These are phyloP conservation scores for Leccinum angustisporum DNA, from an alignment of 1,284 basidiomycete species.

Conservation along the genomic window DNA sequence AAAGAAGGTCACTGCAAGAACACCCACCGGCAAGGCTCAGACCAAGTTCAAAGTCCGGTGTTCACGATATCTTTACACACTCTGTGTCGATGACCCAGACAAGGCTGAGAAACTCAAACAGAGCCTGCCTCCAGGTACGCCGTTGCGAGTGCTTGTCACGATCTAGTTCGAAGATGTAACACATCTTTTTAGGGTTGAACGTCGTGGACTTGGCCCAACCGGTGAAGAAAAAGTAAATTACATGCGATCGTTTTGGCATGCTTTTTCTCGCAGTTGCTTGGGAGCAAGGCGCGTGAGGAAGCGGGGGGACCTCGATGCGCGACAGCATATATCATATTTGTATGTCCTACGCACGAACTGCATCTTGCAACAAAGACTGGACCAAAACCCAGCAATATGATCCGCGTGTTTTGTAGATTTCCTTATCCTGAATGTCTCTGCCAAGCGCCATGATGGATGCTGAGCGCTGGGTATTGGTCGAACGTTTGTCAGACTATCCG, in stretches of 20 bases:
- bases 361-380: constrained; percentile 14
- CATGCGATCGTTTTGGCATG: background rate
- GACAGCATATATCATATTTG: constrained; percentile 15
- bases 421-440: background rate
- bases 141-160: background rate
- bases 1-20: constrained; percentile 84
- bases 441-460: background rate
- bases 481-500: background rate
- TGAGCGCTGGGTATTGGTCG: background rate
- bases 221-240: constrained; percentile 68
- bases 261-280: background rate
- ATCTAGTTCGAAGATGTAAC: constrained; percentile 3
- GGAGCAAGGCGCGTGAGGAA: constrained; percentile 1
- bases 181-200: constrained; percentile 50
- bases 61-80: constrained; percentile 96
- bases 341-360: constrained; percentile 20
- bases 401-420: background rate
- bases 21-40: constrained; percentile 71
- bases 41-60: constrained; percentile 99
- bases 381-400: background rate
- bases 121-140: constrained; percentile 91
- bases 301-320: constrained; percentile 5
- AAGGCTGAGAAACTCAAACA: constrained; percentile 99
- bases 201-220: constrained; percentile 65
- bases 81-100: constrained; percentile 92